Evolutionary conservation across 352 stramenopile species (phyloP), one percentile per base, ranked within the genome.

Genomic region (Phytophthora agathidicida): DNA sequence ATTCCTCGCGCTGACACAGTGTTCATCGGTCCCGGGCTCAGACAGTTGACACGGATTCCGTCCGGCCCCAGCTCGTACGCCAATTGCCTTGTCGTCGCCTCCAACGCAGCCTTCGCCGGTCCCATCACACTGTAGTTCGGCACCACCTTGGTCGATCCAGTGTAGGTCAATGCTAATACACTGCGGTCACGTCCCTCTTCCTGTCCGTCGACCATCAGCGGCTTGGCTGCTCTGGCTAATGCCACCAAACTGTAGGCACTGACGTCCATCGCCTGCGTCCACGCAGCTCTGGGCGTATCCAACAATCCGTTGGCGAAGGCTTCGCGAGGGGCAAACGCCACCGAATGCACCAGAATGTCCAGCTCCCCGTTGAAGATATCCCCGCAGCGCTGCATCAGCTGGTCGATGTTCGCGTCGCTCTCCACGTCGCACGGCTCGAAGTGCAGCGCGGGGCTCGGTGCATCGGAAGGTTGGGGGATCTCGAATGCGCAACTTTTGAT

Each of bases 81-180:
- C 3, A 98, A 66, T 26, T 91, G 85, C 22, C 91, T 72, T 17
- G 90, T 71, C 11, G 82, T 89, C 5, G 86, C 83, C 56, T 98
- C 93, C 5, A 98, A 74, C 7, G 87, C 85, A 26, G 90, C 93
- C 55, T 98, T 98, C 14, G 88, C 89, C 5, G 90, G 90, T 5
- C 93, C 93, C 93, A 98, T 98, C 14, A 94, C 70, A 56, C 96
- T 93, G 74, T 98, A 98, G 42, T 83, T 91, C 10, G 86, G 90
- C 32, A 97, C 79, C 30, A 95, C 64, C 66, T 86, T 83, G 23
- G 48, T 75, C 0, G 91, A 83, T 7, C 93, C 93, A 9, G 91
- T 69, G 61, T 97, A 98, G 2, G 91, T 92, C 17, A 98, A 56
- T 7, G 93, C 80, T 35, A 97, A 76, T 10, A 98, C 68, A 35